Evolutionary conservation across 371 early-diverging fungal species (phyloP), one percentile per base, ranked within the genome.

Genomic region (Rhizopus delemar): DNA sequence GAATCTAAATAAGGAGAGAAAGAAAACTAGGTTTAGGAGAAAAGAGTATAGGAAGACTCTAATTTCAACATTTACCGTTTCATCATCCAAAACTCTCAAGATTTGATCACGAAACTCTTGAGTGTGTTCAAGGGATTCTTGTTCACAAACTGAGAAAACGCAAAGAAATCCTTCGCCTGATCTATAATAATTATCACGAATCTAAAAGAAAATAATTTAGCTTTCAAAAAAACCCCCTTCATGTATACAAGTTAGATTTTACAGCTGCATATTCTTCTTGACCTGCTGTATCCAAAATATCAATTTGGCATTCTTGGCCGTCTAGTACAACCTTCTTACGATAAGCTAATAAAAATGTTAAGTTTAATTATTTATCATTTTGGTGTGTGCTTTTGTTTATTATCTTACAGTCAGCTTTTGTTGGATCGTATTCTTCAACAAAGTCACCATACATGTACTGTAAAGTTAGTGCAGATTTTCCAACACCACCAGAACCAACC

Each of bases 391-490:
- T 22, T 51, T n/a, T 53, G 29, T 12, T 4, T n/a, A 4, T 31
- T 32, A 11, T 56, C 71, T 69, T 79, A 79, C 78, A 90, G 67
- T 95, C 96, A 51, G 93, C 96, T 67, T 93, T 93, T n/a, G 96
- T 95, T 5, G 96, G 96, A 71, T 95, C 96, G 70, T 95, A 95
- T 72, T 92, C 93, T 75, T 95, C 94, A 58, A 92, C 90, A 77
- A 95, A 95, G 81, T 95, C 93, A 55, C 93, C 92, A 64, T 93
- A 93, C 92, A 93, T 88, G 83, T 88, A 94, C 69, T 93, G 92
- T 41, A 95, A 77, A 4, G 94, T 93, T 57, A 95, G 71, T 16
- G 93, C 93, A n/a, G 93, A 92, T 77, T 95, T 95, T 46, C 96
- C 96, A 33, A 95, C 96, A 65, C 93, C 94, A 63, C 96, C 96